Evolutionary conservation across 2,329 filamentous ascomycete genomes (phyloP).

Genomic region (Chaetomium olivaceum): DNA sequence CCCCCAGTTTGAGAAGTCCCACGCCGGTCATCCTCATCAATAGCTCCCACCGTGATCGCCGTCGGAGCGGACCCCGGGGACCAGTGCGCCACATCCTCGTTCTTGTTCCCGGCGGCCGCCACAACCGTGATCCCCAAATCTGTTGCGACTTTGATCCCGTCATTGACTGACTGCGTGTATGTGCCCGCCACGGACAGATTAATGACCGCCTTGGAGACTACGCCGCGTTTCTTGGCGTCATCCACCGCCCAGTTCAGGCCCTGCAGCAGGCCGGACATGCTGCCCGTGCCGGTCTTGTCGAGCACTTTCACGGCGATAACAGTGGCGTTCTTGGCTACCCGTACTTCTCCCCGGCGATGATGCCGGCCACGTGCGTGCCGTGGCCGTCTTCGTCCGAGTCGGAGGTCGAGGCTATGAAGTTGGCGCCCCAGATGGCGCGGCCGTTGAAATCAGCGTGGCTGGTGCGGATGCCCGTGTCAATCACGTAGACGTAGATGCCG

Average conservation of each 20-base stretch:
- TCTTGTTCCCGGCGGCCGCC: constrained; percentile 47
- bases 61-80: constrained; percentile 41
- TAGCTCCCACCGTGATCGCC: constrained; percentile 47
- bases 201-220: constrained; percentile 26
- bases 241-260: constrained; percentile 42
- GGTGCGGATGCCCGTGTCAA: constrained; percentile 48
- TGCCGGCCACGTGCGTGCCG: constrained; percentile 40
- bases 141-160: constrained; percentile 40
- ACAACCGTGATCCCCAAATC: constrained; percentile 42
- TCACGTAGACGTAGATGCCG: constrained; percentile 43
- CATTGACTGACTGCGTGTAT: constrained; percentile 41
- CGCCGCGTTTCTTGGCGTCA: constrained; percentile 37
- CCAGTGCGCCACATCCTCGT: constrained; percentile 35
- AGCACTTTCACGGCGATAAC: constrained; percentile 39
- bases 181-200: constrained; percentile 47
- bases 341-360: constrained; percentile 36
- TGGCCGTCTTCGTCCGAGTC: constrained; percentile 36
- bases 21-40: constrained; percentile 36
- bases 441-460: constrained; percentile 39
- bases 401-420: constrained; percentile 29
- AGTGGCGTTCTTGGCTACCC: constrained; percentile 39
- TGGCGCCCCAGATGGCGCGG: constrained; percentile 37
- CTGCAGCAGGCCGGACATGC: constrained; percentile 34
- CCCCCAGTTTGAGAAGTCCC: constrained; percentile 50
- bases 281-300: constrained; percentile 22